phyloP scores from a whole-genome alignment of 306 rosid genomes.

The Begonia fuchsioides region DNA sequence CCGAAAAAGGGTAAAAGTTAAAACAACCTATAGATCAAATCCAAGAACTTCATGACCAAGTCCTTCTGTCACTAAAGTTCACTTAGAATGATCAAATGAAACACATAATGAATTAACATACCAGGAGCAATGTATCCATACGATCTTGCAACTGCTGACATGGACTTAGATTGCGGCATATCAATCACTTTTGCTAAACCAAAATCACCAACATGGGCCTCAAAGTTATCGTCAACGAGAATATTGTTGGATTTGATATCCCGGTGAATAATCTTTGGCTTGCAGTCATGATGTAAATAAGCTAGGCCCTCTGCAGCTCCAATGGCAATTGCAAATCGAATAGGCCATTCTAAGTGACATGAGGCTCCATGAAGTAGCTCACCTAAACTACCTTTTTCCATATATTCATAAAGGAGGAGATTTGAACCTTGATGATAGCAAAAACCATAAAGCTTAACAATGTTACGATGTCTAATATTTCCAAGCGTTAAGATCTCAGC shows the following conservation, averaged over 20 bases:
- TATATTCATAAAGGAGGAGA: slow-evolving; percentile 80
- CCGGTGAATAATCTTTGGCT: slow-evolving; percentile 83
- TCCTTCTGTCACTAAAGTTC: no score
- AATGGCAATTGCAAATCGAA: slow-evolving; percentile 70
- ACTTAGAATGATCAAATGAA: no score
- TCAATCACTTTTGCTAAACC: slow-evolving; percentile 96
- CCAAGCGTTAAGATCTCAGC: slow-evolving; percentile 91
- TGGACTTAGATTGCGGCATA: slow-evolving; percentile 92
- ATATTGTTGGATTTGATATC: slow-evolving; percentile 91
- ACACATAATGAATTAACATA: slow-evolving; percentile 16
- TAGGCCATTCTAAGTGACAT: slow-evolving; percentile 62
- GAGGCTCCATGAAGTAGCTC: slow-evolving; percentile 65
- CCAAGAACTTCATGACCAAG: no score
- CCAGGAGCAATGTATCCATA: slow-evolving; percentile 99
- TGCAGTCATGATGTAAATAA: slow-evolving; percentile 96
- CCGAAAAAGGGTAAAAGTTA: slow-evolving; percentile 3
- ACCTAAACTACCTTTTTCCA: slow-evolving; percentile 94
- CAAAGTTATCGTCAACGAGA: slow-evolving; percentile 69
- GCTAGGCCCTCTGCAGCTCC: slow-evolving; percentile 99
- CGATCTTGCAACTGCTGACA: slow-evolving; percentile 98
- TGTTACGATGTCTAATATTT: slow-evolving; percentile 83
- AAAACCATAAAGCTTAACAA: slow-evolving; percentile 78
- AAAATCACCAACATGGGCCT: slow-evolving; percentile 97
- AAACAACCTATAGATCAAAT: no score
- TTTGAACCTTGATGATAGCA: slow-evolving; percentile 85